phyloP scores from a whole-genome alignment of 345 rosid genomes.

The Lepidium africanum region DNA sequence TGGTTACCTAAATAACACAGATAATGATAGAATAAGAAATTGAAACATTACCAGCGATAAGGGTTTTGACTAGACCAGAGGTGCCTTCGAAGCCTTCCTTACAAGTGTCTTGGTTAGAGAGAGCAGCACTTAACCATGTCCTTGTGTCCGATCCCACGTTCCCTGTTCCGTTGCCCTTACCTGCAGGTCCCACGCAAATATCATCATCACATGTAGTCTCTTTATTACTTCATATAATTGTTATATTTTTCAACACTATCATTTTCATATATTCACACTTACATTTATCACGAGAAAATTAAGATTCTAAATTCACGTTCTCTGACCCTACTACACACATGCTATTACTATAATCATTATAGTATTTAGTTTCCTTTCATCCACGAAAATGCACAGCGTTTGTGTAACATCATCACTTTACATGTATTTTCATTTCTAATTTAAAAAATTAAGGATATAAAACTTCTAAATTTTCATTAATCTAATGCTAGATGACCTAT shows the following conservation, averaged over 20 bases:
- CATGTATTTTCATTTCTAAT: neutral
- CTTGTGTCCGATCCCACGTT: conserved; percentile 61
- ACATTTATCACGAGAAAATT: neutral
- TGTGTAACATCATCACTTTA: conserved; percentile 14
- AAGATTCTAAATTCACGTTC: conserved; percentile 8
- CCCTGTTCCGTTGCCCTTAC: conserved; percentile 63
- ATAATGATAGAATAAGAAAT: no score
- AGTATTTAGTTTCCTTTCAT: conserved; percentile 5
- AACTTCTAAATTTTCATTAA: neutral
- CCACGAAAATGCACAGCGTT: neutral
- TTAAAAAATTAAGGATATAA: neutral
- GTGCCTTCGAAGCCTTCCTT: conserved; percentile 69
- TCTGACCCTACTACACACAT: conserved; percentile 22
- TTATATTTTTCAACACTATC: conserved; percentile 14
- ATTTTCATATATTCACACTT: conserved; percentile 13
- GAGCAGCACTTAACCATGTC: conserved; percentile 81
- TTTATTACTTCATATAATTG: neutral
- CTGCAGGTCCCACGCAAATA: conserved; percentile 27
- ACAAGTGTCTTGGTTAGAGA: conserved; percentile 82
- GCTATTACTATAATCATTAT: conserved; percentile 7
- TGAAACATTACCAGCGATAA: conserved; percentile 31
- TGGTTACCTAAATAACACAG: neutral
- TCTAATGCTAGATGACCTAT: neutral
- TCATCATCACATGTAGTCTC: neutral
- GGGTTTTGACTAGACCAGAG: conserved; percentile 36